Conservation (phyloP, 352 stramenopile genomes). For the Halophytophthora polymorphica region DNA sequence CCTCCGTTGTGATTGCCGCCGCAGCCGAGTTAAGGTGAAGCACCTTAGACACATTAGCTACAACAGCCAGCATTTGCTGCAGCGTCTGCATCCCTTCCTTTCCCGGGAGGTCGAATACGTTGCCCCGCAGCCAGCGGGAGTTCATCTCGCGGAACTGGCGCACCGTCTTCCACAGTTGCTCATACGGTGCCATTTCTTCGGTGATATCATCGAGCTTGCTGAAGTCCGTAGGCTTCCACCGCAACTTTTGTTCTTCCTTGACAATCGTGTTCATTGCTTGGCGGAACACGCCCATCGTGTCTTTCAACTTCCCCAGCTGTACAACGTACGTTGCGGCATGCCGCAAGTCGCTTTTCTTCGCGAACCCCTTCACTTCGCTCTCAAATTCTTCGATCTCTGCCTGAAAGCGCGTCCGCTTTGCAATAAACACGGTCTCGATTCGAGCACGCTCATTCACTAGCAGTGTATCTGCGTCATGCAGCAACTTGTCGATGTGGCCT, state of each 20-base stretch:
- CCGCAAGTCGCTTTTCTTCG: slow-evolving; percentile 73
- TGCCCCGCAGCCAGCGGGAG: slow-evolving; percentile 53
- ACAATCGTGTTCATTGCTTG: slow-evolving; percentile 52
- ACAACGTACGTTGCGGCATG: slow-evolving; percentile 76
- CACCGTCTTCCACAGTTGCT: slow-evolving; percentile 69
- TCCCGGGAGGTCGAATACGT: slow-evolving; percentile 66
- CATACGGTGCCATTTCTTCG: slow-evolving; percentile 71
- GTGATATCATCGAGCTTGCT: slow-evolving; percentile 72
- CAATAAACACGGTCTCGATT: slow-evolving; percentile 71
- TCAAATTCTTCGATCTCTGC: slow-evolving; percentile 77
- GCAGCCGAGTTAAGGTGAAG: slow-evolving; percentile 51
- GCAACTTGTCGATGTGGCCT: slow-evolving; percentile 47
- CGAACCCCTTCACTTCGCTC: slow-evolving; percentile 59
- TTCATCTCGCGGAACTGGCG: slow-evolving; percentile 77
- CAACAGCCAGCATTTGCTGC: slow-evolving; percentile 52
- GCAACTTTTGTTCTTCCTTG: slow-evolving; percentile 59
- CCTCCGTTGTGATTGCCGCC: slow-evolving; percentile 61
- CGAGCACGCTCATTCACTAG: slow-evolving; percentile 58
- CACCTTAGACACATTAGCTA: slow-evolving; percentile 54
- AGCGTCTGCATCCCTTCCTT: slow-evolving; percentile 43
- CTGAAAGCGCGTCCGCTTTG: slow-evolving; percentile 65
- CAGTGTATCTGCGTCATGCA: slow-evolving; percentile 47
- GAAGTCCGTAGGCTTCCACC: slow-evolving; percentile 73
- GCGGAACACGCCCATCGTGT: slow-evolving; percentile 52
- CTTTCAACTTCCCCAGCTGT: slow-evolving; percentile 71